Base-by-base conservation (phyloP, 1,139 yeast species). In the Schizosaccharomyces versatilis region DNA sequence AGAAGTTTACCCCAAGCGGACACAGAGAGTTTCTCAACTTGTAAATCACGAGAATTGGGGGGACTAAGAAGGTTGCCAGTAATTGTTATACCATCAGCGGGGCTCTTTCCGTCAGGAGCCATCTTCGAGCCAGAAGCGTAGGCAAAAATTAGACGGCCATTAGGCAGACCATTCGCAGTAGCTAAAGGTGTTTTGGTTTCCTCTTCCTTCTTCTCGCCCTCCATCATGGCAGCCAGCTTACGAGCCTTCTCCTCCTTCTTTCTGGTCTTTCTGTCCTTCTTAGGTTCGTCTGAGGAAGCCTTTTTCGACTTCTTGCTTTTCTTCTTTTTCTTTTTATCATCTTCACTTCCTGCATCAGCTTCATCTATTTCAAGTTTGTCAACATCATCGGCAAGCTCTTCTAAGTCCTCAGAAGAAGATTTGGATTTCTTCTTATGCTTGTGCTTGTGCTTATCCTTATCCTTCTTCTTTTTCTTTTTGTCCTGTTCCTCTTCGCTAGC, bases 1-100 rank as follows among this genome's bases (percentile, higher is more conserved):
- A 90, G 74, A 57, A 90, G 96, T 68, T 88, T 90, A 73, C 99
- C 99, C 36, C 51, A 57, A 12, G 59, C 59, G 14, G 55, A 57
- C 14, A 57, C 55, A n/a, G 59, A 55, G 12, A 57, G 41, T 49
- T 56, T 57, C 36, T 57, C 58, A 10, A 57, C 55, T 41, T 57
- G 59, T 19, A 57, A 38, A 36, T 57, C 58, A 49, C 54, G 54
- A 39, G 58, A 54, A 42, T 57, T 56, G 15, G 55, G 54, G n/a
- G 59, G 58, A 3, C 58, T 56, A 32, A 56, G 49, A 8, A 57
- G 51, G n/a, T 57, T 57, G 12, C 59, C 59, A 24, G 59, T 56
- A 32, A 57, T 54, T 36, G 59, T 57, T 10, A 57, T 57, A 47
- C 55, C 59, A 38, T 56, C 57, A n/a, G 56, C 55, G 6, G 57